phyloP scores from a whole-genome alignment of 2,329 filamentous ascomycete genomes.

The Metarhizium anisopliae region DNA sequence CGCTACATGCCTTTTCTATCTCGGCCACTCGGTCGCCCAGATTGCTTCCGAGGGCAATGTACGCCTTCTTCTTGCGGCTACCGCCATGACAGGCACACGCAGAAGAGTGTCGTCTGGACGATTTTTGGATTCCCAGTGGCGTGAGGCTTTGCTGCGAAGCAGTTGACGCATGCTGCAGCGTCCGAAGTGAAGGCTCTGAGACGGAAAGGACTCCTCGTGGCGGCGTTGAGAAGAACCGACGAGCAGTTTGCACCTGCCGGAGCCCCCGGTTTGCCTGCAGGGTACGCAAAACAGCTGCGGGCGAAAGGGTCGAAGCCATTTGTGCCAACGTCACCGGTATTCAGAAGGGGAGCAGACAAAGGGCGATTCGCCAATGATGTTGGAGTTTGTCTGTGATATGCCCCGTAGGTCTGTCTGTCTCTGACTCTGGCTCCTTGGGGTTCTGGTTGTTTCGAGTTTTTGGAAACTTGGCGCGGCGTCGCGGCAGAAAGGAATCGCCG shows the following conservation, averaged over 20 bases:
- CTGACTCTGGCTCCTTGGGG: not conserved
- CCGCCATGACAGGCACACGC: conserved; percentile 28
- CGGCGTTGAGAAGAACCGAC: conserved; percentile 3
- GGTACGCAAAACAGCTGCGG: not conserved
- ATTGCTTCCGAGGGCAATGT: conserved; percentile 88
- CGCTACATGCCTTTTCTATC: conserved; percentile 75
- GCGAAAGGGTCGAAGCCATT: not conserved
- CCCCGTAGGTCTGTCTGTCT: not conserved
- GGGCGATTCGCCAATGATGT: not conserved
- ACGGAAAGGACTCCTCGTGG: not conserved
- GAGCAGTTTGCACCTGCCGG: not conserved
- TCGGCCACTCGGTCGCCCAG: conserved; percentile 74
- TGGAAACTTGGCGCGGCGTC: not conserved
- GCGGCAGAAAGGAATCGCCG: conserved; percentile 7
- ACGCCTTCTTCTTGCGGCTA: conserved; percentile 43
- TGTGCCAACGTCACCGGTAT: not conserved
- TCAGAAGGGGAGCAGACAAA: not conserved
- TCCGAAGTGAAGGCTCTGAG: not conserved
- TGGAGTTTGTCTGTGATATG: too few species aligned
- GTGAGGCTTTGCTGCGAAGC: not conserved
- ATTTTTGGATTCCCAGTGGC: not conserved
- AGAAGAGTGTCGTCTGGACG: conserved; percentile 12
- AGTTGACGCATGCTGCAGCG: not conserved
- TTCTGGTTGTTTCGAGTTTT: not conserved
- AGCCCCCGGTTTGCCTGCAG: not conserved